Base-by-base conservation (phyloP, 352 stramenopile genomes). In the Globisporangium abappressorium region DNA sequence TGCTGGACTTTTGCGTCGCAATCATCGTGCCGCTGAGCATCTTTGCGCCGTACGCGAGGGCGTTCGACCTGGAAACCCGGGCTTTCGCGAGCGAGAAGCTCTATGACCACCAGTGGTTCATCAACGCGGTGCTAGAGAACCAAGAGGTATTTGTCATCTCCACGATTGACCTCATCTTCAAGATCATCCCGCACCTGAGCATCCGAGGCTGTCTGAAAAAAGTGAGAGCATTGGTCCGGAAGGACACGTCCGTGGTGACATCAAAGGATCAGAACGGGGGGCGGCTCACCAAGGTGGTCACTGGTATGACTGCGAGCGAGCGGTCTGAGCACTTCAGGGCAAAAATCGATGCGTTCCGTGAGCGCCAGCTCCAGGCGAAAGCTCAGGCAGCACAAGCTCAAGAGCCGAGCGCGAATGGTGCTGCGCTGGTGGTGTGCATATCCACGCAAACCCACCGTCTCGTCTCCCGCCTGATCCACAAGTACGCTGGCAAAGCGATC, bases 401-500 rank as follows among this genome's bases (percentile, higher is more conserved):
- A 26, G 54, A 18, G 5, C 49, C 22, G n/a, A 56, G 5, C 8
- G 22, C 1, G 12, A 15, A 60, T 9, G 41, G 15, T 11, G 18
- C 41, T 49, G 9, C 15, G 3, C 5, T 49, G n/a, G 47, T 18
- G n/a, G 20, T 55, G 33, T 20, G 11, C 1, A 12, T 61, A 26
- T 47, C 5, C 33, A 7, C 26, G 33, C 56, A 36, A 11, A 33
- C 18, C 18, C 24, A 8, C 1, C 28, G 30, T 18, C 56, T 46
- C n/a, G 33, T 22, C n/a, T 71, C 53, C 0, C 24, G 43, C 5
- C 41, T 65, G 34, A 46, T 62, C 2, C 72, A 62, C 66, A 79
- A 79, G 59, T 74, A 76, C 63, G 60, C 55, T 2, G 70, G 66
- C 34, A 79, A 76, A 41, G 18, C 72, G n/a, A 43, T 79, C 12